phyloP scores from a whole-genome alignment of 345 rosid species.

The Arabidopsis suecica region DNA sequence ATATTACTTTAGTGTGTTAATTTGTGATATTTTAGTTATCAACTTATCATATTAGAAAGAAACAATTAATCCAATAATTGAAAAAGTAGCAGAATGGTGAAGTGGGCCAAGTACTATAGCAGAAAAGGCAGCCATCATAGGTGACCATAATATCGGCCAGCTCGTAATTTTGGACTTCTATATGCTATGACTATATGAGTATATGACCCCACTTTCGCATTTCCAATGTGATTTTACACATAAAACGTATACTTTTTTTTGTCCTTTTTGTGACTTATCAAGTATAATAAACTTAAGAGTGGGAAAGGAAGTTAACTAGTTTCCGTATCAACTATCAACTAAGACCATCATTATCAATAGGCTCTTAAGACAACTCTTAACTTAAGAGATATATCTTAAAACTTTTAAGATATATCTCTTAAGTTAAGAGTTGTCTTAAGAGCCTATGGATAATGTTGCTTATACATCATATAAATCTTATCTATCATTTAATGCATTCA shows the following conservation, averaged over 20 bases:
- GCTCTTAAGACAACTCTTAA: too few relatives aligned
- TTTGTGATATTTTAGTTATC: neutral
- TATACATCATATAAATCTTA: neutral
- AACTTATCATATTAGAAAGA: neutral
- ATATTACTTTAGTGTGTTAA: neutral
- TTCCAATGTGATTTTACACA: constrained; percentile 16
- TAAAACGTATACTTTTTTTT: too few relatives aligned
- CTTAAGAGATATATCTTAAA: too few relatives aligned
- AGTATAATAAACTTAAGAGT: too few relatives aligned
- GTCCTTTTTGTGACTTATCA: too few relatives aligned
- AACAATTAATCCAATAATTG: constrained; percentile 26
- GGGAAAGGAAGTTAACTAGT: too few relatives aligned
- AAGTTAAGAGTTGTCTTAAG: too few relatives aligned
- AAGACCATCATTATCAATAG: too few relatives aligned
- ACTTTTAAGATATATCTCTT: too few relatives aligned
- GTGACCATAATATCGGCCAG: constrained; percentile 37
- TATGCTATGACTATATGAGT: too few relatives aligned
- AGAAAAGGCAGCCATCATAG: constrained; percentile 46
- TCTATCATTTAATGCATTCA: constrained; percentile 23
- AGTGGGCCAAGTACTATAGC: constrained; percentile 38
- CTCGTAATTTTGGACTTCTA: constrained; percentile 30
- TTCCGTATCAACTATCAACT: too few relatives aligned
- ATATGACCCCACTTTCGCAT: constrained; percentile 13
- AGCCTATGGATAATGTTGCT: too few relatives aligned
- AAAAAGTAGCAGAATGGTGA: constrained; percentile 20